Evolutionary conservation across 495 filamentous ascomycete genomes (phyloP).

Genomic region (Talaromyces thailandensis): DNA sequence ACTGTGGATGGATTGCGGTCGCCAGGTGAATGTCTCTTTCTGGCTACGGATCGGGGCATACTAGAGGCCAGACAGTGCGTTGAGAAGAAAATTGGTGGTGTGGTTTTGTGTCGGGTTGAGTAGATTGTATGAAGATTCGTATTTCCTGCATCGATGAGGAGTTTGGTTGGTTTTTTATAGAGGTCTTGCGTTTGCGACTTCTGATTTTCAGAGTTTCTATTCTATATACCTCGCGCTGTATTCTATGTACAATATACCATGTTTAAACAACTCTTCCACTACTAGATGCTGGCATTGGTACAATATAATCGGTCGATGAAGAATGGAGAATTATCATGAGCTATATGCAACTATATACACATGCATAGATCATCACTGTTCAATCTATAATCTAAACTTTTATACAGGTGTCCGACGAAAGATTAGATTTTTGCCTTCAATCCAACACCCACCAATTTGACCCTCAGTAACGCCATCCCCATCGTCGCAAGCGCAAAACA

Average conservation of each 20-base stretch:
- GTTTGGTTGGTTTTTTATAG: background rate
- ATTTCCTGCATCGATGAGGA: conserved; percentile 8
- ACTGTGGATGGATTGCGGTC: conserved; percentile 63
- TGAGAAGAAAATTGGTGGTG: conserved; percentile 73
- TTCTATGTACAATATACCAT: conserved; percentile 5
- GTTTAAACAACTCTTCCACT: background rate
- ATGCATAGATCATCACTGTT: background rate
- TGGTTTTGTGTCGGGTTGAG: conserved; percentile 69
- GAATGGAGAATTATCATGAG: background rate
- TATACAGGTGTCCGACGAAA: background rate
- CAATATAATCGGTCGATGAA: background rate
- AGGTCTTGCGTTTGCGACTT: conserved; percentile 5
- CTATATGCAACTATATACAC: background rate
- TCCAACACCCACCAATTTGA: background rate
- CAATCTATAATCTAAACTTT: background rate
- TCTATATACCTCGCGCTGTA: conserved; percentile 1
- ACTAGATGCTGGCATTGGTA: background rate
- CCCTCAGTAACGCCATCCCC: background rate
- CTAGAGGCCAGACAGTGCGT: conserved; percentile 82
- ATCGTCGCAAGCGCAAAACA: conserved; percentile 1
- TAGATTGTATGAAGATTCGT: conserved; percentile 1
- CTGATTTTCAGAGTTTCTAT: background rate
- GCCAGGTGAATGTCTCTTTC: conserved; percentile 76
- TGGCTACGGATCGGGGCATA: conserved; percentile 71
- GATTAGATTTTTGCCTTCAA: background rate